Conservation (phyloP, 2,329 filamentous ascomycete species). For the Diaporthe eres region DNA sequence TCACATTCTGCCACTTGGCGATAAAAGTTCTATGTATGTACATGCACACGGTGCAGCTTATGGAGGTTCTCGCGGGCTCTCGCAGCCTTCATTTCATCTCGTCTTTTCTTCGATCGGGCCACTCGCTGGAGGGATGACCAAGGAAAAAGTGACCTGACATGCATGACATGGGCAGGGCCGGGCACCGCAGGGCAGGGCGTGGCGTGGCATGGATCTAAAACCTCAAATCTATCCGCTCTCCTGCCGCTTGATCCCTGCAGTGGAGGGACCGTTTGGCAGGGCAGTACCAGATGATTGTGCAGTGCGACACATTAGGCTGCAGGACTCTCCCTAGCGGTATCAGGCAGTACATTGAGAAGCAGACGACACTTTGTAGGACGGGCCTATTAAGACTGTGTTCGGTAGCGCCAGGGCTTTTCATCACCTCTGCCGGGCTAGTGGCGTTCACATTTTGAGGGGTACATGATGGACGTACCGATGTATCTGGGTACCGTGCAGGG, state of each 20-base stretch:
- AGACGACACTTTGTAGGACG: not conserved
- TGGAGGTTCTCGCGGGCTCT: not conserved
- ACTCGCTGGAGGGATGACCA: not conserved
- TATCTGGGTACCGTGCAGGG: not conserved
- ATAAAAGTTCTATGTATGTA: not conserved
- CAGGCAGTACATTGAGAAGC: not conserved
- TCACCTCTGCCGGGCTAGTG: not conserved
- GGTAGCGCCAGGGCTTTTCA: not conserved
- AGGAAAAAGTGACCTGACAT: constrained; percentile 27
- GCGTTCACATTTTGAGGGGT: not conserved
- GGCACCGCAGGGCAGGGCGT: not conserved
- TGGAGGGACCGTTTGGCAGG: not conserved
- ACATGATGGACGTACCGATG: not conserved
- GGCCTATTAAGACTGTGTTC: not conserved
- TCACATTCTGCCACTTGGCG: not conserved
- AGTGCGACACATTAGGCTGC: not conserved
- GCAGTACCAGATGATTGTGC: not conserved
- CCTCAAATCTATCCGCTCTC: constrained; percentile 26
- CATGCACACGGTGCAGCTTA: not conserved
- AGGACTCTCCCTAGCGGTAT: not conserved
- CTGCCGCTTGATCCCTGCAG: constrained; percentile 19
- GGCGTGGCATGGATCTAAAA: constrained; percentile 32
- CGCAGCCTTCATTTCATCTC: not conserved
- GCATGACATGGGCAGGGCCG: constrained; percentile 24
- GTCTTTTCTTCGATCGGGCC: constrained; percentile 8